Percentiles rank a stretch among this genome's conserved stretches.
These are phyloP conservation scores for Sugiyamaella sp. DNA, from an alignment of 1,139 yeast species.

Conservation along the genomic window DNA sequence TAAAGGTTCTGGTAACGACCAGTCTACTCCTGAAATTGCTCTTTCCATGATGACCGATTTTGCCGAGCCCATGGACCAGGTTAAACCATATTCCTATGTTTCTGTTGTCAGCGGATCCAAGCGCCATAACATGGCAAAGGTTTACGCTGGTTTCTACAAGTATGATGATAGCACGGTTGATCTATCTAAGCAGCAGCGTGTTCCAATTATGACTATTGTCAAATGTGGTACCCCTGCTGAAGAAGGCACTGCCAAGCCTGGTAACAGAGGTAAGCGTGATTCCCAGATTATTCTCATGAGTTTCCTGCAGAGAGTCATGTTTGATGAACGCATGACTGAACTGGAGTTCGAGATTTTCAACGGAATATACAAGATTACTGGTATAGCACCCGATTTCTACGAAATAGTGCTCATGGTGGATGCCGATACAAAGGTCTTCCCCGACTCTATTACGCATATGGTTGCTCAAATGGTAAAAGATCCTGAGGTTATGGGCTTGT, in stretches of 20 bases:
- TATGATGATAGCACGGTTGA: constrained; percentile 77
- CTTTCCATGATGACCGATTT: constrained; percentile 88
- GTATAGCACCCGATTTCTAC: constrained; percentile 83
- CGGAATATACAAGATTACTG: constrained; percentile 84
- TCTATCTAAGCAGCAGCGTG: constrained; percentile 80
- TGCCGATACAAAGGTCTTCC: constrained; percentile 92
- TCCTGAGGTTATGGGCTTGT: constrained; percentile 89
- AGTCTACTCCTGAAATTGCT: constrained; percentile 85
- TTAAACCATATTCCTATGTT: constrained; percentile 79
- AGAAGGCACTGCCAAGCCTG: constrained; percentile 79
- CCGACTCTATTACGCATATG: constrained; percentile 92
- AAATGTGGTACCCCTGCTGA: constrained; percentile 95
- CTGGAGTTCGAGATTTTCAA: constrained; percentile 81
- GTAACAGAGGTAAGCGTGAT: constrained; percentile 98
- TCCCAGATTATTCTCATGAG: constrained; percentile 94
- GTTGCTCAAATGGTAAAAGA: constrained; percentile 89
- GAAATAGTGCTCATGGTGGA: constrained; percentile 93
- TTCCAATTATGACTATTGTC: constrained; percentile 79
- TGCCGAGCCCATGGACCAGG: constrained; percentile 69
- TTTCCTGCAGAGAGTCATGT: constrained; percentile 85
- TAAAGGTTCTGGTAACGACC: constrained; percentile 89
- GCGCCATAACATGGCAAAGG: constrained; percentile 98
- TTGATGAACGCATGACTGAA: constrained; percentile 96
- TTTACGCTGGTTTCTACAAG: constrained; percentile 81
- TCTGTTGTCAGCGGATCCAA: constrained; percentile 93